Evolutionary conservation across 2,329 filamentous ascomycete species (phyloP), one percentile per base, ranked within the genome.

Genomic region (Periconia sp.): DNA sequence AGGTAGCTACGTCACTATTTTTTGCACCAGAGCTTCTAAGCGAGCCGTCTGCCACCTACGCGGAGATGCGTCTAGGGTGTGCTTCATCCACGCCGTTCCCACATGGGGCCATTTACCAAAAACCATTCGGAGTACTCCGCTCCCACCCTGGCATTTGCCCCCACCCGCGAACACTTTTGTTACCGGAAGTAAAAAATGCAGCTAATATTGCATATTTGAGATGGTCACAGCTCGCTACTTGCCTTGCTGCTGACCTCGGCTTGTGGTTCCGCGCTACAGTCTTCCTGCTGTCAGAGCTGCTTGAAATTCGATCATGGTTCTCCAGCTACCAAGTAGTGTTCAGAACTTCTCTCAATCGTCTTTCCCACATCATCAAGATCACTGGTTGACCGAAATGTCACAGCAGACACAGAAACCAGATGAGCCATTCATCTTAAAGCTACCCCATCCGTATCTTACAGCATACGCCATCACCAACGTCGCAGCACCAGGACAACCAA

Each of bases 361-460:
- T 16, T 42, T 40, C 25, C 21, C 17, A 19, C 32, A 33, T 34
- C 17, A 13, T 23, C 16, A 42, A 12, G 22, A 49, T 25, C 40
- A 28, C 11, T 36, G 23, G 19, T 39, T 28, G n/a, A 17, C 23
- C 13, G 43, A 17, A 26, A 66, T 64, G 61, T 50, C 57, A 25
- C 39, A 53, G 16, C 55, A 55, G 38, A 9, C 50, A 17, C 43
- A 35, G 18, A 38, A 47, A n/a, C 26, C 40, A 6, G 22, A 49
- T 15, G 58, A 58, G 12, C 51, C 61, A 6, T 52, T 68, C 16
- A 41, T 66, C 34, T 40, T 70, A 30, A 70, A 67, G 43, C 53
- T 70, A 31, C 67, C 67, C 17, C 66, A 70, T 44, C 67, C 67
- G 17, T 70, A 68, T 45, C 63, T 70, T 21, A 69, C 67, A 13